Evolutionary conservation across 148 eudicot species (phyloP), one percentile per base, ranked within the genome.

Genomic region (Oxyria digyna): DNA sequence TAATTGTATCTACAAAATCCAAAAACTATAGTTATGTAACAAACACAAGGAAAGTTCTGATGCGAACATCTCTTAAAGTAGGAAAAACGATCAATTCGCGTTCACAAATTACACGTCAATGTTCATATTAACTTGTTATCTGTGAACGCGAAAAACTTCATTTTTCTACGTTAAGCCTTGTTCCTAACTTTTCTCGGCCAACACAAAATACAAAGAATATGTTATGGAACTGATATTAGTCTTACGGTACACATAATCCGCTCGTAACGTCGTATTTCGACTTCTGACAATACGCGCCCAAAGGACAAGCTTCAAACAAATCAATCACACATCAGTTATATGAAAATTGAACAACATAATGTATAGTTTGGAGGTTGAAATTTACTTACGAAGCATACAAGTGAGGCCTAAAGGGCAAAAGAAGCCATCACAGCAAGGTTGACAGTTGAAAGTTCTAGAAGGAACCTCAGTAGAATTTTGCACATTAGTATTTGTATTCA

Each of bases 211-310:
- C n/a, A n/a, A n/a, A n/a, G n/a, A n/a, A n/a, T n/a, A n/a, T n/a
- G n/a, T n/a, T n/a, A n/a, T n/a, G n/a, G n/a, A n/a, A n/a, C n/a
- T n/a, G n/a, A n/a, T n/a, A n/a, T n/a, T n/a, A n/a, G 7, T 78
- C 97, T 88, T 85, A 91, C 99, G 99, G 99, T 49, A 81, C 93
- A 70, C 99, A 94, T 42, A 85, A 68, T 57, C 93, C 91, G 31
- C 84, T 83, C 69, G 84, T 32, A 65, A 20, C 42, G 59, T 91
- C 82, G 33, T 81, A 74, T 18, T 69, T 76, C 4, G 99, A 87
- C 69, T 29, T 69, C 1, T 92, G 97, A 79, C 99, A 94, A 74
- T 85, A 84, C n/a, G 99, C 76, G 50, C 99, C 99, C 80, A 91
- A 78, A 8, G 99, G 99, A 74, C 99, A 94, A 64, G 99, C 99